Percentiles rank a stretch among this genome's conserved stretches.
phyloP scores from a whole-genome alignment of 208 protist genomes.

The Crithidia thermophila region DNA sequence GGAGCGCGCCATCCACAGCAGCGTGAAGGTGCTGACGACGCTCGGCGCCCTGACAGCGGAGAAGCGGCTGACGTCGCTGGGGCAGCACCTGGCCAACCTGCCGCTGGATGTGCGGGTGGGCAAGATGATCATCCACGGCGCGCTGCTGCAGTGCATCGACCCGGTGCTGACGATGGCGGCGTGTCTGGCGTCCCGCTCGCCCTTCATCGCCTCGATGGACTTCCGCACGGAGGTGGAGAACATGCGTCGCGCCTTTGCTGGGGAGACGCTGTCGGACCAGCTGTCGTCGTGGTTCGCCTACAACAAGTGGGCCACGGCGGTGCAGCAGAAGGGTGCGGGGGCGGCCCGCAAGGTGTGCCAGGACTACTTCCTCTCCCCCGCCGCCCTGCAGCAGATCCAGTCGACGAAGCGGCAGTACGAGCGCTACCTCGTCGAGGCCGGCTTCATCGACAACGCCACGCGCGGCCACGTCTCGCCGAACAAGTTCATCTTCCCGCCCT shows the following conservation, averaged over 20 bases:
- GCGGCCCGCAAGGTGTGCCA: conserved; percentile 73
- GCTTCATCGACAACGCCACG: conserved; percentile 75
- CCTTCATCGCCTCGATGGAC: conserved; percentile 93
- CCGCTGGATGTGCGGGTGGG: conserved; percentile 91
- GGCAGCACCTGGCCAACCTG: conserved; percentile 90
- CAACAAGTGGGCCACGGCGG: conserved; percentile 61
- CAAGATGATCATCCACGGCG: conserved; percentile 97
- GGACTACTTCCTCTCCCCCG: conserved; percentile 80
- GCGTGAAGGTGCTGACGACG: conserved; percentile 81
- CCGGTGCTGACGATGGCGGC: conserved; percentile 97
- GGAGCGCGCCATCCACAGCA: conserved; percentile 81
- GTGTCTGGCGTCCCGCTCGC: conserved; percentile 78
- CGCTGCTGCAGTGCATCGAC: conserved; percentile 95
- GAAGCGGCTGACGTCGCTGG: conserved; percentile 92
- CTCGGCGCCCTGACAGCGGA: conserved; percentile 84
- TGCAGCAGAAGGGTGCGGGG: conserved; percentile 45
- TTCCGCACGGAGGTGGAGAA: conserved; percentile 85
- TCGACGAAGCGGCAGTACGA: conserved; percentile 93
- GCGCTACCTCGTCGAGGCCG: conserved; percentile 88
- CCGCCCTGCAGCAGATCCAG: conserved; percentile 87
- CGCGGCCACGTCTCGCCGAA: conserved; percentile 17
- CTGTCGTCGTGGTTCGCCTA: conserved; percentile 91
- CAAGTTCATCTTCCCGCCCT: conserved; percentile 69
- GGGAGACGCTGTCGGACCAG: conserved; percentile 86
- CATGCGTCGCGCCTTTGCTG: conserved; percentile 72